phyloP scores from a whole-genome alignment of 805 yeast species.

The Phaffomyces thermotolerans region DNA sequence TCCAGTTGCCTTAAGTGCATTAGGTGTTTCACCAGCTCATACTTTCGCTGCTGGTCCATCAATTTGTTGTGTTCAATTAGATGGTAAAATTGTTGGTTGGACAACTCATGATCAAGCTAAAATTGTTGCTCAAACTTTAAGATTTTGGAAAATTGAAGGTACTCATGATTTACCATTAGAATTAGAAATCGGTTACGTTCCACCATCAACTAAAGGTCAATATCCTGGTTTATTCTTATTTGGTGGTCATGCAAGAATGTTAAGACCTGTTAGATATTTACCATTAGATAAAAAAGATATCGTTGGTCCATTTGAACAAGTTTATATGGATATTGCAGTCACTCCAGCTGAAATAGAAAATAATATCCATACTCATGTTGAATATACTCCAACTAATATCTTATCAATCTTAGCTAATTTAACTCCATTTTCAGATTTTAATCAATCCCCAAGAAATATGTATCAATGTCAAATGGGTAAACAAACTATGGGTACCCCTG shows the following conservation, averaged over 20 bases:
- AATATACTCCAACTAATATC: constrained; percentile 90
- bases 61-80: constrained; percentile 85
- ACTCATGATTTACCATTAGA: constrained; percentile 71
- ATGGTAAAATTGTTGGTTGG: constrained; percentile 92
- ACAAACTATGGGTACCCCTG: constrained; percentile 99
- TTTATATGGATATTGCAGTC: constrained; percentile 92
- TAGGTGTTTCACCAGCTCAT: constrained; percentile 80
- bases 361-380: constrained; percentile 85
- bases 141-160: constrained; percentile 90
- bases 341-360: constrained; percentile 83
- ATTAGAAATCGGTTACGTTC: constrained; percentile 91
- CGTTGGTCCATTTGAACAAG: constrained; percentile 97
- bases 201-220: constrained; percentile 93
- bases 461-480: constrained; percentile 99
- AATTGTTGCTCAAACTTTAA: constrained; percentile 79
- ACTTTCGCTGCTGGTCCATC: constrained; percentile 83
- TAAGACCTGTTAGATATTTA: constrained; percentile 88
- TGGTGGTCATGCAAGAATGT: constrained; percentile 91
- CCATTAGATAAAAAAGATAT: constrained; percentile 79
- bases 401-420: constrained; percentile 91
- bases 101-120: constrained; percentile 84
- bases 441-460: constrained; percentile 99
- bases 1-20: constrained; percentile 53
- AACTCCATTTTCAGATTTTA: constrained; percentile 97
- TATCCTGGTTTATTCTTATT: constrained; percentile 92